A percentile compares a stretch with the other conserved stretches of the same genome.
phyloP scores from a whole-genome alignment of 768 basidiomycete genomes.

The Psilocybe sp. region DNA sequence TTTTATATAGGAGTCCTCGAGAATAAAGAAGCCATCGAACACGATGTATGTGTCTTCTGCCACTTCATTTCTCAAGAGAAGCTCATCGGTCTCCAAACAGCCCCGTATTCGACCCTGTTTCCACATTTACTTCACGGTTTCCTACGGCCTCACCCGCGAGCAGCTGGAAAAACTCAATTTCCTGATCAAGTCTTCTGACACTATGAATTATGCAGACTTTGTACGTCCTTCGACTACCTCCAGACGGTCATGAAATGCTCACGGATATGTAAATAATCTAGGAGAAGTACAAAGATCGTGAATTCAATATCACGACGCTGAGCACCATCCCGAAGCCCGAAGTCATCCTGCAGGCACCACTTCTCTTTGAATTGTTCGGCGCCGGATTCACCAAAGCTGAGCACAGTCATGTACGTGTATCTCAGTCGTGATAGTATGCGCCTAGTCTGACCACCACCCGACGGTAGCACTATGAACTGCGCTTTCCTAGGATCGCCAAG shows the following conservation, averaged over 20 bases:
- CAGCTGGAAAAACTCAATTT: slow-evolving; percentile 75
- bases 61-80: not conserved
- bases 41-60: slow-evolving; percentile 12
- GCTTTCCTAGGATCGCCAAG: slow-evolving; percentile 81
- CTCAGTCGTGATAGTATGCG: not conserved
- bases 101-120: slow-evolving; percentile 47
- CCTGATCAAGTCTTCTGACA: slow-evolving; percentile 46
- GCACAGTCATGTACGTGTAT: slow-evolving; percentile 45
- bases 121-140: slow-evolving; percentile 69
- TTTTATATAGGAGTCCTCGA: slow-evolving; percentile 74
- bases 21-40: slow-evolving; percentile 40
- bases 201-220: slow-evolving; percentile 19
- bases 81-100: slow-evolving; percentile 12
- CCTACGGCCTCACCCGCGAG: slow-evolving; percentile 69
- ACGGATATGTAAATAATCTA: not conserved
- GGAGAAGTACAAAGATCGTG: slow-evolving; percentile 16
- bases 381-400: slow-evolving; percentile 80
- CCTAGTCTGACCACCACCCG: not conserved
- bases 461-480: slow-evolving; percentile 73
- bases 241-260: not conserved
- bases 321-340: slow-evolving; percentile 49
- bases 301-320: slow-evolving; percentile 58
- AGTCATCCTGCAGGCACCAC: slow-evolving; percentile 55
- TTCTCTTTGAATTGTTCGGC: slow-evolving; percentile 73
- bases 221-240: slow-evolving; percentile 3